Evolutionary conservation across 169 alveolate species (phyloP), one percentile per base, ranked within the genome.

Genomic region (Babesia gibsoni): DNA sequence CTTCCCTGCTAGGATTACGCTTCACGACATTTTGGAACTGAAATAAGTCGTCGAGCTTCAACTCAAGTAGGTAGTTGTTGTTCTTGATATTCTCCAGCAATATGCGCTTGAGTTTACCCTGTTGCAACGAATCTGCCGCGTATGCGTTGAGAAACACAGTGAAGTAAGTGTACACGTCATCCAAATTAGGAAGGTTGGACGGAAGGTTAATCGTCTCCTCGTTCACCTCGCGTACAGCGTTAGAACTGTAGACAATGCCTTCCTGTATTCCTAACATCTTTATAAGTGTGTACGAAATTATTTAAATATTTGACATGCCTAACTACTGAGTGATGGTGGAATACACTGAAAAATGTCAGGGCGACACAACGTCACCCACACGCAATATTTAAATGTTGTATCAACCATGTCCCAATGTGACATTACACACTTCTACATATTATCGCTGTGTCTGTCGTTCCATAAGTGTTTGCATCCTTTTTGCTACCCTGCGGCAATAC

Each of bases 21-120:
- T 83, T 85, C 30, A 82, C 83, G 29, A 86, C 86, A 10, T 84
- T 86, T 54, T 86, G 92, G 49, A 82, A 85, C 42, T 86, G 84
- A 69, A 78, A 86, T 39, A 86, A 67, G 63, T 86, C 92, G 48
- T 86, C 92, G 56, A 86, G 75, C 59, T 86, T 86, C 68, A 86
- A 48, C 83, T 86, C 90, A 30, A 86, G 66, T 8, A 85, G 70
- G 64, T 78, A 86, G 68, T 86, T 80, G 73, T 86, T 86, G 73
- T 86, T 86, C 65, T 82, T 82, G 49, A 86, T 73, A 68, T 86
- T 86, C 56, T 86, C 92, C 49, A 86, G 67, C 41, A 86, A 67
- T 3, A 81, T 63, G 22, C 92, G 74, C 63, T 86, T 86, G 25
- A 86, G 52, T 35, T 86, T 86, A 35, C 92, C 92, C 79, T 86